Base-by-base conservation (phyloP, 2,329 filamentous ascomycete genomes). In the Arthrobotrys musiformis region DNA sequence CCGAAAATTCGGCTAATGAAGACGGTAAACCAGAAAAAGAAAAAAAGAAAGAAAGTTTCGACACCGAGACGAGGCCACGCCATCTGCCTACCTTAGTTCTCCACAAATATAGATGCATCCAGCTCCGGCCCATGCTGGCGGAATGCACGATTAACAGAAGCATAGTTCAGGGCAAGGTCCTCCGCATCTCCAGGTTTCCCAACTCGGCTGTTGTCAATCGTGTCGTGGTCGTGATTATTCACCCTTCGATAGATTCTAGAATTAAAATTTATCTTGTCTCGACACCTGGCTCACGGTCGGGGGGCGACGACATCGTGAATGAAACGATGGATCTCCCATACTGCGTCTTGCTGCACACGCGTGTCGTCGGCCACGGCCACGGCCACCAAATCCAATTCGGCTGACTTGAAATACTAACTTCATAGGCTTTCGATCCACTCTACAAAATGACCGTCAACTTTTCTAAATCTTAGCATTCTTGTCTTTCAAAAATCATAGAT, bases 51-150 rank as follows among this genome's bases (percentile, higher is more conserved):
- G 11, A 19, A 6, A 60, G 6, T 33, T 13, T 26, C 4, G 22
- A 11, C 70, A 44, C 54, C 70, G 70, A 75, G 70, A 75, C 70
- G 70, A 68, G 70, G 46, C 15, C 7, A 28, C 22, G 8, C n/a
- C n/a, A 67, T 15, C 35, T 28, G 28, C 19, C 2, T 37, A n/a
- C 22, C 1, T 11, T 4, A 35, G 44, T 40, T 69, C 66, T 61
- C 56, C 56, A 30, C 46, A 37, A 40, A 40, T 40, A 24, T 48
- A 8, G n/a, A n/a, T 24, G 13, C 4, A 48, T 46, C 6, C 19
- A 24, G 4, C 42, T 24, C 9, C 5, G 1, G 28, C 11, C 19
- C 37, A 62, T 62, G 67, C 56, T 15, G 7, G 54, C 52, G 54
- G 37, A 58, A 35, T 30, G 9, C 22, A 30, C 9, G 13, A 50